A percentile compares a stretch with the other conserved stretches of the same genome.
Evolutionary conservation across 108 stramenopile genomes (phyloP).

Genomic region (Cyclostephanos tholiformis): DNA sequence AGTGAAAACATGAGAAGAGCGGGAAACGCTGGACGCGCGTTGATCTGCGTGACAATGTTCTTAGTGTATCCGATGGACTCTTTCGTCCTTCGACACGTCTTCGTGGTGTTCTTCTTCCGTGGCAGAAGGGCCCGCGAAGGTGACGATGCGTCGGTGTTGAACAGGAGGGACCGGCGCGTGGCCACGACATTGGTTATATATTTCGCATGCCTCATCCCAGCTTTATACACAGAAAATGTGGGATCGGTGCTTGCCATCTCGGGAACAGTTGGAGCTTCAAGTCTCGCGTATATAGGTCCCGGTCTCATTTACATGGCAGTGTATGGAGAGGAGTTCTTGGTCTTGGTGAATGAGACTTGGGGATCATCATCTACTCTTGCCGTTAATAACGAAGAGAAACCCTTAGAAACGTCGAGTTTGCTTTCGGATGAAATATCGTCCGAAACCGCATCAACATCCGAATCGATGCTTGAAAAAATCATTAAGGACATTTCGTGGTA

Average conservation of each 20-base stretch:
- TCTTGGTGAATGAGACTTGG: slow-evolving; percentile 55
- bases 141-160: slow-evolving; percentile 75
- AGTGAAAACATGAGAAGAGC: slow-evolving; percentile 19
- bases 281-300: slow-evolving; percentile 82
- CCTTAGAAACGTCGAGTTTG: slow-evolving; percentile 20
- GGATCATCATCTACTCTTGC: slow-evolving; percentile 19
- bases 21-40: slow-evolving; percentile 52
- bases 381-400: not conserved
- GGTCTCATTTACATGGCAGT: slow-evolving; percentile 77
- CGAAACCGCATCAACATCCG: not conserved
- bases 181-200: slow-evolving; percentile 71
- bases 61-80: slow-evolving; percentile 57
- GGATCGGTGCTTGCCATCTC: slow-evolving; percentile 69
- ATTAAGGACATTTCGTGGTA: slow-evolving; percentile 62
- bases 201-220: slow-evolving; percentile 67
- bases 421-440: slow-evolving; percentile 4
- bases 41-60: slow-evolving; percentile 55
- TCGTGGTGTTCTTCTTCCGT: slow-evolving; percentile 49
- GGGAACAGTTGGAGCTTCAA: slow-evolving; percentile 72
- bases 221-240: slow-evolving; percentile 55
- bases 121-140: slow-evolving; percentile 56
- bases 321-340: slow-evolving; percentile 75
- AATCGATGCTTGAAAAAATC: not conserved
- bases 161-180: slow-evolving; percentile 72
- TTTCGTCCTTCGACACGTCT: slow-evolving; percentile 53